A percentile compares a stretch with the other conserved stretches of the same genome.
Evolutionary conservation across 1,284 basidiomycete genomes (phyloP).

Genomic region (Pyrrhoderma noxium): DNA sequence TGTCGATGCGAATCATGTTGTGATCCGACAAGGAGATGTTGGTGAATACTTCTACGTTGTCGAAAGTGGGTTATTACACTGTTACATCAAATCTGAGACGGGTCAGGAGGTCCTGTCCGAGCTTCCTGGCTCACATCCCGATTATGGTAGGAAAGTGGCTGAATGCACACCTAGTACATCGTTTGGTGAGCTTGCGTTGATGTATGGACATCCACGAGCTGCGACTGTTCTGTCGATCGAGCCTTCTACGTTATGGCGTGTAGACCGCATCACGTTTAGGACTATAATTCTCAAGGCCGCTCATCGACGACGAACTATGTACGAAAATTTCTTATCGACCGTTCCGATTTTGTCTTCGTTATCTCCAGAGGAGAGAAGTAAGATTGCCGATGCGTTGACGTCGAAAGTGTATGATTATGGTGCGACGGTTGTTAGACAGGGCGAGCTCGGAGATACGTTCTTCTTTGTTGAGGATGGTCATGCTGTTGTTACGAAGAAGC

Average conservation of each 20-base stretch:
- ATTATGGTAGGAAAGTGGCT: constrained; percentile 77
- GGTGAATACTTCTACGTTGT: constrained; percentile 99
- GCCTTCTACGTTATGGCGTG: constrained; percentile 84
- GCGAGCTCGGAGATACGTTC: constrained; percentile 94
- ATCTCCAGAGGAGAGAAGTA: constrained; percentile 83
- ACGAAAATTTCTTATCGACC: constrained; percentile 91
- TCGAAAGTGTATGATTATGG: constrained; percentile 79
- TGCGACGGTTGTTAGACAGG: constrained; percentile 82
- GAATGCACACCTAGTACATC: constrained; percentile 82
- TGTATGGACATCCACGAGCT: constrained; percentile 96
- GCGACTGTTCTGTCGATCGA: constrained; percentile 88
- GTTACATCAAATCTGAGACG: constrained; percentile 73
- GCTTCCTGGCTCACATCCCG: constrained; percentile 52
- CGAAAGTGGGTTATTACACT: constrained; percentile 82
- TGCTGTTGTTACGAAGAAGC: constrained; percentile 79
- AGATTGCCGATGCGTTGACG: constrained; percentile 93
- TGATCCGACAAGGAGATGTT: constrained; percentile 95
- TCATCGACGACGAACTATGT: constrained; percentile 86
- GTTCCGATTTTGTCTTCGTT: constrained; percentile 86
- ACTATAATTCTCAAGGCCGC: constrained; percentile 93
- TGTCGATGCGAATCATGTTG: constrained; percentile 67
- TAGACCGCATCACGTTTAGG: constrained; percentile 97
- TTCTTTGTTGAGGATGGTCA: constrained; percentile 95
- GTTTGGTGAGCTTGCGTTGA: constrained; percentile 95
- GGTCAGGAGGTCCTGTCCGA: too few species aligned